phyloP scores from a whole-genome alignment of 2,329 filamentous ascomycete genomes.

The Myriosclerotinia duriaeana region DNA sequence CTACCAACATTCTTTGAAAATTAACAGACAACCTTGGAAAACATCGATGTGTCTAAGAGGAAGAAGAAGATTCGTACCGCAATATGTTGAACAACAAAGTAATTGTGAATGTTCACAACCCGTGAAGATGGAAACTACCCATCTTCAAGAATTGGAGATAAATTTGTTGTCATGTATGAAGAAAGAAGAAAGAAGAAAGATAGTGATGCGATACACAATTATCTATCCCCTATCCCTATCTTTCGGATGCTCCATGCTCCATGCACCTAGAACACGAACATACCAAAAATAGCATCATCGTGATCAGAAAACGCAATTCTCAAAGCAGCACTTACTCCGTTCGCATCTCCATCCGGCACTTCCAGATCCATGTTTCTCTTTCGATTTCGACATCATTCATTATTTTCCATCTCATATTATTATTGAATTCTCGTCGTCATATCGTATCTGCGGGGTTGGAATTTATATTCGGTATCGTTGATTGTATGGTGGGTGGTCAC shows the following conservation, averaged over 20 bases:
- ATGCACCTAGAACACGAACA: neutral
- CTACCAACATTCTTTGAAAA: no score
- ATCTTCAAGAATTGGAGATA: neutral
- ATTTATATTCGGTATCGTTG: neutral
- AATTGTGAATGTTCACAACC: neutral
- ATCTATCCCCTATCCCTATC: no score
- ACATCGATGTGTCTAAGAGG: neutral
- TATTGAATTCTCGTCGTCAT: neutral
- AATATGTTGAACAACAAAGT: neutral
- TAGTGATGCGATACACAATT: no score
- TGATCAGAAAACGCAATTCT: neutral
- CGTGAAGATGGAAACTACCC: neutral
- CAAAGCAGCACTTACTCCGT: neutral
- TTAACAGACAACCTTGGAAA: no score
- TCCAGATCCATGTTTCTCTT: neutral
- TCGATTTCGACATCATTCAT: no score
- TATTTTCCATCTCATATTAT: neutral
- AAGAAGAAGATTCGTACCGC: no score
- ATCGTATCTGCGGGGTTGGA: constrained; percentile 5
- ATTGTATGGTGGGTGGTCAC: neutral
- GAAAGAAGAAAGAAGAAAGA: no score
- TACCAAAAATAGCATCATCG: neutral
- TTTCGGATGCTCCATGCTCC: no score
- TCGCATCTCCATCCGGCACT: neutral
- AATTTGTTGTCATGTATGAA: no score